phyloP scores from a whole-genome alignment of 2,329 filamentous ascomycete genomes.

The Neocucurbitaria cava region DNA sequence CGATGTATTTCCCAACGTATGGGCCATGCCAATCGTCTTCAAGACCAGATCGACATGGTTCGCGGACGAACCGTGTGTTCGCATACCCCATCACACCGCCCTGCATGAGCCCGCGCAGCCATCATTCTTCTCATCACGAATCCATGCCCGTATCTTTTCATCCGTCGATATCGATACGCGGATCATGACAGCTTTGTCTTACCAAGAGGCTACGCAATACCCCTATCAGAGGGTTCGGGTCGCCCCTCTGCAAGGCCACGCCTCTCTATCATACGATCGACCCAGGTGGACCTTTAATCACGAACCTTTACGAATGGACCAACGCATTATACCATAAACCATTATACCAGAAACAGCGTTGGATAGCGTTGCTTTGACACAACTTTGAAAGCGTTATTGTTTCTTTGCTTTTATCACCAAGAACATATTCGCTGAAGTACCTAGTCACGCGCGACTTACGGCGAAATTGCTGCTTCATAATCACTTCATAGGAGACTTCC shows the following conservation, averaged over 20 bases:
- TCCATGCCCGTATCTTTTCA: neutral
- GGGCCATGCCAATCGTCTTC: neutral
- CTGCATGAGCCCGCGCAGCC: neutral
- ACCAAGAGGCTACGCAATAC: neutral
- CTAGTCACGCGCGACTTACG: neutral
- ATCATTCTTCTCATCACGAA: neutral
- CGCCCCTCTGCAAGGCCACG: too few relatives aligned
- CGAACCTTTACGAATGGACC: too few relatives aligned
- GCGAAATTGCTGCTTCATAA: too few relatives aligned
- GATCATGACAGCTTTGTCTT: neutral
- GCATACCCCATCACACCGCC: neutral
- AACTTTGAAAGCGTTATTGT: neutral
- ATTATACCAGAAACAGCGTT: too few relatives aligned
- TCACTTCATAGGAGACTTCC: too few relatives aligned
- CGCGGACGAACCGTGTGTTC: neutral
- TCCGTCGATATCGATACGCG: neutral
- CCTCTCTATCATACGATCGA: too few relatives aligned
- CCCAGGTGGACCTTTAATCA: too few relatives aligned
- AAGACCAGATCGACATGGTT: neutral
- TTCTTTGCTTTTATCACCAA: neutral
- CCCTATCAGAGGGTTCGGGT: too few relatives aligned
- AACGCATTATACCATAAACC: too few relatives aligned
- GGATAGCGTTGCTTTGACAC: too few relatives aligned
- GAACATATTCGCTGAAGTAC: neutral
- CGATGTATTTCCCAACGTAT: too few relatives aligned